Percentiles rank a stretch among this genome's conserved stretches.
phyloP scores from a whole-genome alignment of 2,329 filamentous ascomycete genomes.

The Calonectria pteridis region DNA sequence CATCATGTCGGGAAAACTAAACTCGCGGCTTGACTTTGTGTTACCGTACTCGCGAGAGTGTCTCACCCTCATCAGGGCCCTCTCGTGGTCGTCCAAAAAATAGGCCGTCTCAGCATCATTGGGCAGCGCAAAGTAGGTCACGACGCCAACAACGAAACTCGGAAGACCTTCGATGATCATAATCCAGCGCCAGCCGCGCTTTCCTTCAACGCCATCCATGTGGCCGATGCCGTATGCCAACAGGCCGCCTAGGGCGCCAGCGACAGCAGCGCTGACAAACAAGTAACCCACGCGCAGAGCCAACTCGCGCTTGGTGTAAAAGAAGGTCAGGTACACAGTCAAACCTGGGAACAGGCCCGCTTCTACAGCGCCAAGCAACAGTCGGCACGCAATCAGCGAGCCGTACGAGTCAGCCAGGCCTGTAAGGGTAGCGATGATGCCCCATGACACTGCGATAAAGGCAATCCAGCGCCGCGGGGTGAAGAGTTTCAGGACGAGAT shows the following conservation, averaged over 20 bases:
- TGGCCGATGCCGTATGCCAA: slow-evolving; percentile 80
- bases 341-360: slow-evolving; percentile 78
- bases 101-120: slow-evolving; percentile 65
- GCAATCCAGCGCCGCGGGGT: slow-evolving; percentile 73
- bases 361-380: slow-evolving; percentile 77
- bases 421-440: slow-evolving; percentile 76
- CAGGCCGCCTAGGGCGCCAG: slow-evolving; percentile 79
- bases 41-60: slow-evolving; percentile 59
- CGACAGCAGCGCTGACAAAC: slow-evolving; percentile 77
- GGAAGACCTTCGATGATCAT: slow-evolving; percentile 67
- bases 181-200: slow-evolving; percentile 80
- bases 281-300: slow-evolving; percentile 80
- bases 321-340: slow-evolving; percentile 78
- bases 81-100: slow-evolving; percentile 69
- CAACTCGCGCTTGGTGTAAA: slow-evolving; percentile 81
- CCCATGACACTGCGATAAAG: slow-evolving; percentile 75
- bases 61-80: slow-evolving; percentile 71
- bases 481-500: slow-evolving; percentile 73
- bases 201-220: slow-evolving; percentile 75
- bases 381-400: slow-evolving; percentile 74
- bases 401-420: slow-evolving; percentile 76
- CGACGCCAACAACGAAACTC: slow-evolving; percentile 53
- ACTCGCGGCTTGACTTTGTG: slow-evolving; percentile 59
- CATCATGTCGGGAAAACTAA: slow-evolving; percentile 71
- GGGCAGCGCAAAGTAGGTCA: slow-evolving; percentile 51